These are phyloP conservation scores for Boletellus emodensis DNA, from an alignment of 768 basidiomycete genomes.

Conservation along the genomic window DNA sequence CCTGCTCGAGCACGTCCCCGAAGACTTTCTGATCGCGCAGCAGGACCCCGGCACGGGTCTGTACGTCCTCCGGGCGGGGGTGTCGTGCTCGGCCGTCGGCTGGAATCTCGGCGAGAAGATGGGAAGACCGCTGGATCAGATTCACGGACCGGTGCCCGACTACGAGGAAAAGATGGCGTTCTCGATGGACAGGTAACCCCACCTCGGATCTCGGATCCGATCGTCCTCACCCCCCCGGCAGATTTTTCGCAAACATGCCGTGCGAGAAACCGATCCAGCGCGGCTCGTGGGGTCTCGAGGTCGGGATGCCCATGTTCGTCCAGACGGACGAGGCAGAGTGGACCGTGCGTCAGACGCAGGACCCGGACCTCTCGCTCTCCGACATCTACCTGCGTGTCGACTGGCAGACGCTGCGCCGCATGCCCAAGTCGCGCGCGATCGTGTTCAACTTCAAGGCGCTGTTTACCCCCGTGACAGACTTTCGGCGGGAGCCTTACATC, in stretches of 20 bases:
- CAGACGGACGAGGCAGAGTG: conserved; percentile 40
- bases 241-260: conserved; percentile 47
- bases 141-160: conserved; percentile 47
- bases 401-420: conserved; percentile 51
- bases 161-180: conserved; percentile 46
- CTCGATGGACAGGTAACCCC: conserved; percentile 44
- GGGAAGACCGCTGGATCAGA: conserved; percentile 42
- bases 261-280: conserved; percentile 49
- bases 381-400: conserved; percentile 48
- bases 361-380: conserved; percentile 35
- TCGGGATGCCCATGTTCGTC: conserved; percentile 46
- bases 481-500: conserved; percentile 45
- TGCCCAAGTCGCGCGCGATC: conserved; percentile 46
- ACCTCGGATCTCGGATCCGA: too few species aligned
- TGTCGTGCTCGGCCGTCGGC: conserved; percentile 46
- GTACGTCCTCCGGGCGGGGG: conserved; percentile 43
- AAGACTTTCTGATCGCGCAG: conserved; percentile 46
- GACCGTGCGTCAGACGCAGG: conserved; percentile 30
- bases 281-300: conserved; percentile 49
- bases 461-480: conserved; percentile 45
- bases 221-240: conserved; percentile 11
- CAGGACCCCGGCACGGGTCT: conserved; percentile 40
- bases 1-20: conserved; percentile 49
- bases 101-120: conserved; percentile 49
- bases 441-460: conserved; percentile 53